Conservation (phyloP, 345 rosid species). For the Syzygium aromaticum region DNA sequence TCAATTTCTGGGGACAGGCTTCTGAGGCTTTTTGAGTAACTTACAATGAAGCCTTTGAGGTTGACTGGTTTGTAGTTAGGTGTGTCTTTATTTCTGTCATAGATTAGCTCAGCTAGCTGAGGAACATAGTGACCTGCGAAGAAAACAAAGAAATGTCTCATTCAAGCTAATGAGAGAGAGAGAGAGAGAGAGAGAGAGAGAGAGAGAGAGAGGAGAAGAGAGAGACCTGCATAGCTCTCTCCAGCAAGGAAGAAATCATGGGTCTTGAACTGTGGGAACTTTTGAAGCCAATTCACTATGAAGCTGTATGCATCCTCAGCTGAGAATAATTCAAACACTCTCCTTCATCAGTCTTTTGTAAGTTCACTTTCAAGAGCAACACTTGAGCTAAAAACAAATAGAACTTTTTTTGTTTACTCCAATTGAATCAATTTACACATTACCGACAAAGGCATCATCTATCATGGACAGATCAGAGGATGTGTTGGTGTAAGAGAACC, state of each 20-base stretch:
- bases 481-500: conserved; percentile 62
- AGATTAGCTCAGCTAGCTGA: conserved; percentile 53
- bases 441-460: conserved; percentile 52
- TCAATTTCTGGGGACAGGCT: background rate
- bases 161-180: background rate
- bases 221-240: conserved; percentile 28
- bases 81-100: conserved; percentile 33
- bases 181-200: background rate
- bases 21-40: background rate
- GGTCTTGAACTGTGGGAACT: conserved; percentile 26
- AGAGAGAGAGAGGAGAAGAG: background rate
- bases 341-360: background rate
- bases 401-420: background rate
- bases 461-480: conserved; percentile 36
- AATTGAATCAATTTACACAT: background rate
- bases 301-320: conserved; percentile 25
- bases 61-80: conserved; percentile 20
- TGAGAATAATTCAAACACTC: background rate
- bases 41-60: conserved; percentile 24
- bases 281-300: conserved; percentile 24
- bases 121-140: conserved; percentile 53
- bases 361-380: background rate
- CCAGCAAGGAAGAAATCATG: conserved; percentile 26
- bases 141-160: background rate
- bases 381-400: background rate